Base-by-base conservation (phyloP, 257 asterid species). In the Primulina eburnea region DNA sequence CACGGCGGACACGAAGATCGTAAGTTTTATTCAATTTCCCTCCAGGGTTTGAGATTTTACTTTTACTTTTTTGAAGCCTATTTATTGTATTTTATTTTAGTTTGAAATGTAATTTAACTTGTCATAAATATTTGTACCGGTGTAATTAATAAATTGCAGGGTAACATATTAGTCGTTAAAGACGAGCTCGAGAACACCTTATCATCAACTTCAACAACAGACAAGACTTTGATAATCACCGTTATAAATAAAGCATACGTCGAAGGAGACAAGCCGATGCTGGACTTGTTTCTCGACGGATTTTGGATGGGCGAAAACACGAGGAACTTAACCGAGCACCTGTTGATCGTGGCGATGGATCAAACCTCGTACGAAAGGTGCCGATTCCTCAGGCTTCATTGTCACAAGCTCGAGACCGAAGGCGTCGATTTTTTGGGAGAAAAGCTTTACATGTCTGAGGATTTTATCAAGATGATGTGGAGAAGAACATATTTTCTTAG, bases 381-480 rank as follows among this genome's bases (percentile, higher is more conserved):
- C 24, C 40, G 12, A 9, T 82, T 80, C 64, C 81, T 77, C 7
- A 37, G 72, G 61, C 83, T 82, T 1, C 80, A 81, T 64, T 84
- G 92, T 71, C 84, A 82, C 78, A 77, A 76, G 64, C 85, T 87
- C 28, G 67, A 75, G 52, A 80, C 83, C 1, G 81, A 75, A 8
- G 86, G 85, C 5, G 84, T 78, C 2, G 86, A 82, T 50, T 82
- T 77, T 26, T 60, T 8, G 1, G 78, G 79, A 4, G 88, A 81
- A 72, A 79, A 84, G 58, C 32, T 79, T 34, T 84, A 72, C 29
- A 84, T 84, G 89, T 76, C 85, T 0, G 55, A 67, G 2, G 89
- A 77, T 24, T 84, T 79, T 67, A 70, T 84, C 32, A 71, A 75
- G 76, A 84, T 84, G 89, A 84, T 84, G 89, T 84, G 89, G 89